These are phyloP conservation scores for Amanita polypyramis DNA, from an alignment of 768 basidiomycete genomes.

Conservation along the genomic window DNA sequence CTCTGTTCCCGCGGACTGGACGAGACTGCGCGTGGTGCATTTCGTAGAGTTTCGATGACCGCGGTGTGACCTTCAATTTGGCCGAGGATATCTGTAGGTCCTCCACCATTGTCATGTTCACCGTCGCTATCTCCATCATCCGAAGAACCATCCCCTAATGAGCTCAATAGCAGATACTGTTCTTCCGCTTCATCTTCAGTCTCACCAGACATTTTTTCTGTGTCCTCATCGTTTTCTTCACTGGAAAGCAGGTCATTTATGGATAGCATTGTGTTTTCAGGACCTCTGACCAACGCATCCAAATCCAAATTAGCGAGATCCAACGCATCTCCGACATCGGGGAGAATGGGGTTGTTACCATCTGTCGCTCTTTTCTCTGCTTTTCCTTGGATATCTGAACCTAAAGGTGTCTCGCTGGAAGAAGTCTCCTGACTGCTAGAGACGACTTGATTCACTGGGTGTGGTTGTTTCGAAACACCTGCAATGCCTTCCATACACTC, in stretches of 20 bases:
- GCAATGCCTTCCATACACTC: constrained; percentile 8
- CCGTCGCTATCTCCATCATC: constrained; percentile 29
- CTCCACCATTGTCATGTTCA: constrained; percentile 13
- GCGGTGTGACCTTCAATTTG: not conserved
- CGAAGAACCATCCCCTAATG: constrained; percentile 17
- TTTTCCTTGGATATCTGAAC: not conserved
- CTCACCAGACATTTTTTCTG: constrained; percentile 28
- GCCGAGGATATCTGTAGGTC: not conserved
- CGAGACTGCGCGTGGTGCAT: not conserved
- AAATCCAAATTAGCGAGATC: constrained; percentile 22
- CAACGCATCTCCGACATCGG: not conserved
- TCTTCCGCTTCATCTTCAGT: constrained; percentile 20
- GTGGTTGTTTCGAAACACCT: constrained; percentile 3
- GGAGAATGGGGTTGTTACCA: not conserved
- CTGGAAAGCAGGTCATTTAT: constrained; percentile 29
- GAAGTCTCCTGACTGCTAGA: not conserved
- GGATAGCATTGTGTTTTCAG: constrained; percentile 18
- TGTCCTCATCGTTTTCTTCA: constrained; percentile 19
- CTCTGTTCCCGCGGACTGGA: not conserved
- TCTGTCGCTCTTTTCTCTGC: not conserved
- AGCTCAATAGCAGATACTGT: constrained; percentile 21
- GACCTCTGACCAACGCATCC: constrained; percentile 29
- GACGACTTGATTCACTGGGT: not conserved
- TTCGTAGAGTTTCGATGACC: not conserved
- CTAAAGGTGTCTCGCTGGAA: not conserved